Base-by-base conservation (phyloP, 2,329 filamentous ascomycete species). In the Stachybotrys echinatus region DNA sequence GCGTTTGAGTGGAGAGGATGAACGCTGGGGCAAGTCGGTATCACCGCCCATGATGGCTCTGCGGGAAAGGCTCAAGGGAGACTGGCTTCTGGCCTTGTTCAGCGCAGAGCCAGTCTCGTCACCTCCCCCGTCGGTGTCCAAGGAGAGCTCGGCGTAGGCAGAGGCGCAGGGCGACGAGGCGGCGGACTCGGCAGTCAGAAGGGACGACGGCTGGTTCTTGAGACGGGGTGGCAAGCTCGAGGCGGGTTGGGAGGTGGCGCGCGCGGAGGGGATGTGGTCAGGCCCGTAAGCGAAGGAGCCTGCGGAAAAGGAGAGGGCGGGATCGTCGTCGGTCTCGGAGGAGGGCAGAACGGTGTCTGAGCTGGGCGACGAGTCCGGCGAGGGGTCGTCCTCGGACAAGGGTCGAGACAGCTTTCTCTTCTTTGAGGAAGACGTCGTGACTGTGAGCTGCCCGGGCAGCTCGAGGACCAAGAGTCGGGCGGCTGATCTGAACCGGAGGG, bases 361-460 rank as follows among this genome's bases (percentile, higher is more conserved):
- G 42, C 65, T 68, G n/a, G 63, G 58, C 51, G 66, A 65, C 55
- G 67, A 61, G 54, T 57, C 62, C 54, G 62, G 56, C 48, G 60
- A 65, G 58, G 67, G 66, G 54, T 68, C 63, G 65, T 77, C 72
- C 64, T 67, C 65, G 58, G 68, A 65, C 55, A 69, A 66, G 64
- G 69, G 72, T 59, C 74, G 76, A 63, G 70, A 74, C 62, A 85
- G 79, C 79, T 81, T 85, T 76, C 82, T 78, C 82, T 85, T 86
- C 81, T 85, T 86, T 78, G 73, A 76, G 74, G 81, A 85, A 82
- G 82, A 85, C 83, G 83, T 86, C 70, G 78, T 86, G 83, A 79
- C 75, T 68, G 76, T 72, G 83, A 85, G 83, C 83, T 84, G 81
- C 82, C 67, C 67, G 60, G 61, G 80, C 80, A 83, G 80, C 80